Evolutionary conservation across 177 flowering plant genomes (phyloP), one percentile per base, ranked within the genome.

Genomic region (Vitis hybrid): DNA sequence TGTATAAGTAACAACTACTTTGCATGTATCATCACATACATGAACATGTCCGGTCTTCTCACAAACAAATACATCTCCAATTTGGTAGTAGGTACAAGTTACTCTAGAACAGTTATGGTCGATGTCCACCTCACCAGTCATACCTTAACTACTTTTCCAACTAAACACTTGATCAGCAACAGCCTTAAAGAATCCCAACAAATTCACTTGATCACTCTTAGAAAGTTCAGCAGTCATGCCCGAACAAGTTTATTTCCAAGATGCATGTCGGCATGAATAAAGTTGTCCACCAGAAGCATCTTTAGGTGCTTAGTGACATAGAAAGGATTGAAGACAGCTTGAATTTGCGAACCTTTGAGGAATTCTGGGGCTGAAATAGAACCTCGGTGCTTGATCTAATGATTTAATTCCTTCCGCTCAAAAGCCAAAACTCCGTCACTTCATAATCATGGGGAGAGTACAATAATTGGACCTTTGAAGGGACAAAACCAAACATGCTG

Each of bases 171-270:
- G 18, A 18, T 18, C 18, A 30, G 95, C 97, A 81, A 94, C 93
- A 68, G 97, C 90, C 85, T 92, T 92, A 69, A 94, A 94, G 70
- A 94, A 91, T 12, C 91, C 95, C 54, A 94, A 55, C 57, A 94
- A 80, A 72, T 85, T 92, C 19, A 79, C 79, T 11, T 88, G 73
- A 69, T 94, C 97, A 70, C 72, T 84, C 69, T 78, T 76, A 49
- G 97, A 86, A 59, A 94, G 97, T 68, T 92, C 98, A 78, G 98
- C 97, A 64, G 97, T 92, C 97, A 94, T 92, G 72, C 98, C 97
- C 18, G 18, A 18, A 18, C 18, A 18, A 18, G 18, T 18, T 18
- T 18, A 18, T 18, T 18, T 18, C 18, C 18, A 18, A 18, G 18
- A 18, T 18, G 18, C 18, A 18, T 18, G 18, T 18, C 18, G 18